Conservation (phyloP, 176 grass and related monocot genomes). For the Cenchrus americanus region DNA sequence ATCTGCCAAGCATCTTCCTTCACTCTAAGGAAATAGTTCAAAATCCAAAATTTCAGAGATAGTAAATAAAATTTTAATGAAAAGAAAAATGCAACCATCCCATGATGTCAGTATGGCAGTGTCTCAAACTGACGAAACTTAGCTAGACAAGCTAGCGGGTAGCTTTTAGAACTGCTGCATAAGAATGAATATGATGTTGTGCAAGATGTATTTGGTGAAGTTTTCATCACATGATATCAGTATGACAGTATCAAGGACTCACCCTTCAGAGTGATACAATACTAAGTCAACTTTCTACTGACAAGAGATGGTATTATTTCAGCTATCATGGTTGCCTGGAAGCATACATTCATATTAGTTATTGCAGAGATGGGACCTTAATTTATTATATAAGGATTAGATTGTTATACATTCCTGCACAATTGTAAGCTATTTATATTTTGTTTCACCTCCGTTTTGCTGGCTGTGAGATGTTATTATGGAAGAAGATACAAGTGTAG, state of each 20-base stretch:
- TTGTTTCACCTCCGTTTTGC: background rate
- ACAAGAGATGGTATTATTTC: conserved; percentile 2
- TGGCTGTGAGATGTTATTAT: background rate
- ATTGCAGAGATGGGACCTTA: background rate
- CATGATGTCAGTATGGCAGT: background rate
- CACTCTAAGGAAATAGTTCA: conserved; percentile 50
- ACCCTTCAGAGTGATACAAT: conserved; percentile 8
- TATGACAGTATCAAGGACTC: background rate
- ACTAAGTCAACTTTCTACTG: background rate
- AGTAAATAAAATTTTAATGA: background rate
- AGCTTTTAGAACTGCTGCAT: background rate
- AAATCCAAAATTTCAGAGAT: conserved; percentile 28
- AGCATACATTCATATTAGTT: conserved; percentile 2
- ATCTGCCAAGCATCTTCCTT: conserved; percentile 95
- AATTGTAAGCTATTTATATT: conserved; percentile 3
- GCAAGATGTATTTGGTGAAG: background rate
- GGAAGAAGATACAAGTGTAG: background rate
- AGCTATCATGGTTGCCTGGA: background rate
- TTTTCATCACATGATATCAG: conserved; percentile 6
- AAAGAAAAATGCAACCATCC: conserved; percentile 11
- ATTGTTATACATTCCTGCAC: background rate
- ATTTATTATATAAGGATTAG: background rate
- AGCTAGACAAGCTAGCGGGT: background rate
- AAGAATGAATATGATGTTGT: background rate
- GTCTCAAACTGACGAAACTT: background rate